Percentiles rank a stretch among this genome's conserved stretches.
Evolutionary conservation across 192 early-diverging fungal genomes (phyloP).

Genomic region (Hyaloraphidium curvatum): DNA sequence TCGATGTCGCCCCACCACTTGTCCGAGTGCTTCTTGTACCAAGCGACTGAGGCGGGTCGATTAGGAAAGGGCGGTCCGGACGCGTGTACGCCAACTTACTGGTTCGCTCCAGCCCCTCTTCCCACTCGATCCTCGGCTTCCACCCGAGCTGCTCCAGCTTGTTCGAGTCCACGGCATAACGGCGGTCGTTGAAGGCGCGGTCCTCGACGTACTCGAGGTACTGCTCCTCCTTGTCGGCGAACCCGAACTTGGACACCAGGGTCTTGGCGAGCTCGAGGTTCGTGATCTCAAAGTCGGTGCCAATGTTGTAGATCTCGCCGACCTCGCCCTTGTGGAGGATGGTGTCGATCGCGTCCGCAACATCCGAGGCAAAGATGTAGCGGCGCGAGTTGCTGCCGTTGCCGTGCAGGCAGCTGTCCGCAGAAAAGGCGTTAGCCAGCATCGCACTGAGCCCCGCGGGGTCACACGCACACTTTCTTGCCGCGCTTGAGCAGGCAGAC

Average conservation of each 20-base stretch:
- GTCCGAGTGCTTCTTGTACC: slow-evolving; percentile 26
- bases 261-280: slow-evolving; percentile 42
- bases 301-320: slow-evolving; percentile 68
- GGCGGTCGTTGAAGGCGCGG: slow-evolving; percentile 52
- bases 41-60: slow-evolving; percentile 20
- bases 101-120: slow-evolving; percentile 39
- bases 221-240: slow-evolving; percentile 12
- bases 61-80: too few species aligned
- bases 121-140: slow-evolving; percentile 34
- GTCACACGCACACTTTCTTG: slow-evolving; percentile 26
- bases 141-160: slow-evolving; percentile 54
- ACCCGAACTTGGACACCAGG: slow-evolving; percentile 29
- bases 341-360: slow-evolving; percentile 41
- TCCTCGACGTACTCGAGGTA: slow-evolving; percentile 53
- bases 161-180: slow-evolving; percentile 50
- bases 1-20: slow-evolving; percentile 41
- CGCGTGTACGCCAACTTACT: slow-evolving; percentile 25
- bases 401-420: slow-evolving; percentile 42
- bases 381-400: slow-evolving; percentile 48
- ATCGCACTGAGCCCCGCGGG: too few species aligned
- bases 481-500: slow-evolving; percentile 36
- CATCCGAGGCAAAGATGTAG: slow-evolving; percentile 54
- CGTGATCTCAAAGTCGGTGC: slow-evolving; percentile 42
- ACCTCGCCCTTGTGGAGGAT: slow-evolving; percentile 42
- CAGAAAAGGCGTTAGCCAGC: too few species aligned